A percentile compares a stretch with the other conserved stretches of the same genome.
These are phyloP conservation scores for Circinella minor DNA, from an alignment of 371 early-diverging fungal species.

Conservation along the genomic window DNA sequence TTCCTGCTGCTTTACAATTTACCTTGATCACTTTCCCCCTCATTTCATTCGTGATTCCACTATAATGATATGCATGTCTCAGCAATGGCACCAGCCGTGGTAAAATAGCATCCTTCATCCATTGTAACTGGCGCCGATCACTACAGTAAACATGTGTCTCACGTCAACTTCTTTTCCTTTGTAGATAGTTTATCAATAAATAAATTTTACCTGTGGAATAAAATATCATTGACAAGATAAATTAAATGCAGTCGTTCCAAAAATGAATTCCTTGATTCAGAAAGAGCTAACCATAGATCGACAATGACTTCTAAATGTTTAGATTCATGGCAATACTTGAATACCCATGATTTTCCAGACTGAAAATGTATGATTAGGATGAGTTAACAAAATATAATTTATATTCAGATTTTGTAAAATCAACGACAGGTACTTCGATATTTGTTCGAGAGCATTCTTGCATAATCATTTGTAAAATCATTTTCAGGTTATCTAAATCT, in stretches of 20 bases:
- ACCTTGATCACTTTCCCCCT: constrained; percentile 64
- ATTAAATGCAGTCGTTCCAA: constrained; percentile 62
- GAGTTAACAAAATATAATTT: too few species aligned
- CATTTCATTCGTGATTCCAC: constrained; percentile 43
- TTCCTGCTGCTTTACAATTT: constrained; percentile 7
- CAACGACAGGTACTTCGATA: constrained; percentile 52
- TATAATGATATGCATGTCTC: constrained; percentile 56
- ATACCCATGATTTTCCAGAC: constrained; percentile 67
- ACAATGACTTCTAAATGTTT: constrained; percentile 42
- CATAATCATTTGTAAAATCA: constrained; percentile 55
- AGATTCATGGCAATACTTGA: constrained; percentile 51
- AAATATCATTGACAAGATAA: constrained; percentile 63
- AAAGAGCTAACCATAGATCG: constrained; percentile 51
- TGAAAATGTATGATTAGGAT: constrained; percentile 13
- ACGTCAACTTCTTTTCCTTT: background rate
- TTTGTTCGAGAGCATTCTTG: constrained; percentile 65
- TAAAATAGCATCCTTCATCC: constrained; percentile 61
- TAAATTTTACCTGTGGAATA: constrained; percentile 60
- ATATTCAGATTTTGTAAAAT: too few species aligned
- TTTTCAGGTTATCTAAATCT: constrained; percentile 37
- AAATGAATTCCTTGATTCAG: constrained; percentile 49
- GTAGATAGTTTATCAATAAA: background rate
- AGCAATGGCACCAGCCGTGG: constrained; percentile 57
- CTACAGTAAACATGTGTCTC: constrained; percentile 25
- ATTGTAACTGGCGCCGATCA: constrained; percentile 51